Base-by-base conservation (phyloP, 1,284 basidiomycete genomes). In the Polyporus tsugae region DNA sequence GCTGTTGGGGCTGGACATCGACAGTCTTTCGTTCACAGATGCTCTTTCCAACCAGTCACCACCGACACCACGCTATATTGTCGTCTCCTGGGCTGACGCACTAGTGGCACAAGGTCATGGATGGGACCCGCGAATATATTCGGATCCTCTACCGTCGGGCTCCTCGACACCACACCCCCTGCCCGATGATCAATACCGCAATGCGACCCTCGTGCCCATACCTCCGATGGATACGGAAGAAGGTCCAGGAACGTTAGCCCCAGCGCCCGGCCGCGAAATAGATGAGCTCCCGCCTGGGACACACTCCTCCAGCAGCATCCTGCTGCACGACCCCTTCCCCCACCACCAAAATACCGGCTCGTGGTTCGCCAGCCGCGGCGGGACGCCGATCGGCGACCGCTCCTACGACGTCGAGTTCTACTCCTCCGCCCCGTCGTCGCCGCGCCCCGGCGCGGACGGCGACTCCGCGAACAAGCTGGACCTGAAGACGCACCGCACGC, bases 301-400 rank as follows among this genome's bases (percentile, higher is more conserved):
- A 39, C 58, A 60, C 58, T 60, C 58, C n/a, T 39, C 58, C 6
- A 25, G n/a, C 35, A 60, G 58, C 38, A 38, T 60, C 22, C 58
- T 60, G 6, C 58, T 60, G 38, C 38, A 41, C 38, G 36, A 60
- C 35, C 58, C 58, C 4, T 60, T 60, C 58, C 38, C 58, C 10
- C 58, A 60, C 22, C 58, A 39, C 58, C 38, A 42, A 6, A 29
- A 42, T 13, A 39, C 36, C 22, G 58, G 38, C 38, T 38, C 55
- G 19, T 41, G 58, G 58, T 60, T 60, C n/a, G 58, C 58, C n/a
- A 41, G 58, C 36, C 58, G 38, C 11, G 58, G 38, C 38, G 58
- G 38, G 38, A 60, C 58, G 38, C 58, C 58, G 36, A 25, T n/a
- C 22, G 58, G 58, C 10, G 38, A 60, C 38, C 58, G 15, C 38